phyloP scores from a whole-genome alignment of 1,284 basidiomycete species.

The Psilocybe mexicana region DNA sequence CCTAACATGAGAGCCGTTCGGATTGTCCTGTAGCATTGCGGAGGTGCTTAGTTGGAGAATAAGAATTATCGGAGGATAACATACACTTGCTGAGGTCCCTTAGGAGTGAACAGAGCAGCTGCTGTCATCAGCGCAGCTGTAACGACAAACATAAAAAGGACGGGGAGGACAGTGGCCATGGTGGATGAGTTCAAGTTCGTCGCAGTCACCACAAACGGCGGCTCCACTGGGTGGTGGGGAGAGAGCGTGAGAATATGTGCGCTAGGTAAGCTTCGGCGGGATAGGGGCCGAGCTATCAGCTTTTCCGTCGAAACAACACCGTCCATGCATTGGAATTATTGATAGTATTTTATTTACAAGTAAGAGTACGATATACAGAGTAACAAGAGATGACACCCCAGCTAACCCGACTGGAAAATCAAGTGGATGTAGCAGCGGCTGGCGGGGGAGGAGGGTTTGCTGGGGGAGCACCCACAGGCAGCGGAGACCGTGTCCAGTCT shows the following conservation, averaged over 20 bases:
- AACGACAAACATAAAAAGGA: slow-evolving; percentile 55
- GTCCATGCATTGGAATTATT: no score
- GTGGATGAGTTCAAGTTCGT: slow-evolving; percentile 1
- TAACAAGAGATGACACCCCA: no score
- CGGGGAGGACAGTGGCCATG: slow-evolving; percentile 60
- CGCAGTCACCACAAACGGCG: no score
- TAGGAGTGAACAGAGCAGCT: slow-evolving; percentile 73
- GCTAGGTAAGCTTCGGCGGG: no score
- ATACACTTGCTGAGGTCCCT: slow-evolving; percentile 87
- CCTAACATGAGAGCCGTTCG: slow-evolving; percentile 79
- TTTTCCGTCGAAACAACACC: no score
- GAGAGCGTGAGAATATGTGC: background rate
- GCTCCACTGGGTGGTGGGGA: background rate
- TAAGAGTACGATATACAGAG: no score
- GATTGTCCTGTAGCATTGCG: slow-evolving; percentile 58
- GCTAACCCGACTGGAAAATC: background rate
- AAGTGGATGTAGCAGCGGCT: slow-evolving; percentile 1
- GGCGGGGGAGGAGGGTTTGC: slow-evolving; percentile 29
- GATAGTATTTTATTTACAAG: no score
- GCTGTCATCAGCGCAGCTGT: slow-evolving; percentile 63
- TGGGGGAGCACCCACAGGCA: slow-evolving; percentile 62
- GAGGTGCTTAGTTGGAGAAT: slow-evolving; percentile 5
- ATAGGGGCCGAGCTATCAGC: no score
- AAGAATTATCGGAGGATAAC: slow-evolving; percentile 32
- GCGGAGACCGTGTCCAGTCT: slow-evolving; percentile 75